These are phyloP conservation scores for Cryptosporidium ubiquitum DNA, from an alignment of 169 alveolate genomes.

Conservation along the genomic window DNA sequence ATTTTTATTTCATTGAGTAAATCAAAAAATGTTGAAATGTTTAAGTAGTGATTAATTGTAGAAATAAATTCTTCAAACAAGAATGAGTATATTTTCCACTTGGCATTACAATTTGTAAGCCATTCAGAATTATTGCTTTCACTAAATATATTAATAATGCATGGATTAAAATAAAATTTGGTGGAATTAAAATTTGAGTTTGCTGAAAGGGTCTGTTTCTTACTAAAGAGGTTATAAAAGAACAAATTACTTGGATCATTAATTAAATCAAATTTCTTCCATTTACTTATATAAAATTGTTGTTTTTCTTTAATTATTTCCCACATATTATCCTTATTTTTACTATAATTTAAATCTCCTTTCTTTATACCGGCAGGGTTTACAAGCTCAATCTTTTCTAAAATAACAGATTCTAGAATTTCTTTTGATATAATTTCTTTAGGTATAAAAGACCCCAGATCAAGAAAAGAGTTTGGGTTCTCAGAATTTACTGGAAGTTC, in stretches of 20 bases:
- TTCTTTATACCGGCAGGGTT: background rate
- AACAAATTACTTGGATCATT: constrained; percentile 40
- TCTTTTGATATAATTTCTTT: constrained; percentile 64
- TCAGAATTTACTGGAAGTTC: constrained; percentile 65
- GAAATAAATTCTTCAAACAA: constrained; percentile 21
- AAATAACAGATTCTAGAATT: constrained; percentile 30
- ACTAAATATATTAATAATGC: constrained; percentile 7
- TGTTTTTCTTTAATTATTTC: constrained; percentile 39
- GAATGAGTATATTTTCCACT: constrained; percentile 42
- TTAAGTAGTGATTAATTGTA: background rate
- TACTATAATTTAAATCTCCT: background rate
- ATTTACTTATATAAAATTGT: background rate
- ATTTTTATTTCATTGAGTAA: constrained; percentile 33
- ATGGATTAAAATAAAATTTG: constrained; percentile 3
- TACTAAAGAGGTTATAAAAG: constrained; percentile 16
- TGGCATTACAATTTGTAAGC: constrained; percentile 32
- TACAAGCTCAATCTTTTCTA: constrained; percentile 40
- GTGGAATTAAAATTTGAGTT: background rate
- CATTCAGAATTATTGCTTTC: constrained; percentile 26
- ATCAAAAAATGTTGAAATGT: constrained; percentile 26
- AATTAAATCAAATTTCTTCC: constrained; percentile 34
- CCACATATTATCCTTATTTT: background rate
- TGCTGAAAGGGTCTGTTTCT: background rate
- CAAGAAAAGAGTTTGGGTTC: constrained; percentile 33
- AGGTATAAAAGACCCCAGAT: constrained; percentile 42